Evolutionary conservation across 257 asterid genomes (phyloP).

Genomic region (Striga asiatica): DNA sequence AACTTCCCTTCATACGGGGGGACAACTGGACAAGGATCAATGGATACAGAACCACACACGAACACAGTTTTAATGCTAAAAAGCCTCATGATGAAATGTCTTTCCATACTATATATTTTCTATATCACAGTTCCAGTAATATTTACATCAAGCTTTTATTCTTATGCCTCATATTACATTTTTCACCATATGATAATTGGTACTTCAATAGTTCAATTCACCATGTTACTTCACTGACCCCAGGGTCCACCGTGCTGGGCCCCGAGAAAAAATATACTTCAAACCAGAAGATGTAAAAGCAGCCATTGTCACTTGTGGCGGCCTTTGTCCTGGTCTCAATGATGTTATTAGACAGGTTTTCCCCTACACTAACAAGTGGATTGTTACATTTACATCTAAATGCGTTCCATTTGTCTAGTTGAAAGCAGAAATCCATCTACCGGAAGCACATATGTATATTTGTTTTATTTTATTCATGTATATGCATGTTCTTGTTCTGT

Average conservation of each 20-base stretch:
- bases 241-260: constrained; percentile 99
- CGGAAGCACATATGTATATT: not conserved
- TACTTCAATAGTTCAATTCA: not conserved
- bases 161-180: not conserved
- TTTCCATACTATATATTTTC: not conserved
- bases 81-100: not conserved
- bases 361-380: not conserved
- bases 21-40: constrained; percentile 2
- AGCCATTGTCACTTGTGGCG: constrained; percentile 93
- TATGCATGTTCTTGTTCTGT: not conserved
- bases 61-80: not conserved
- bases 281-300: constrained; percentile 91
- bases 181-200: not conserved
- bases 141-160: not conserved
- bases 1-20: not conserved
- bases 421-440: not conserved
- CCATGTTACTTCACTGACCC: constrained; percentile 5
- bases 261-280: constrained; percentile 78
- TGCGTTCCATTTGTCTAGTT: not conserved
- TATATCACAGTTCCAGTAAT: not conserved
- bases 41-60: not conserved
- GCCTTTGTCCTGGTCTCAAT: constrained; percentile 97
- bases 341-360: constrained; percentile 87
- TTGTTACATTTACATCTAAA: not conserved
- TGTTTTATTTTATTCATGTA: not conserved